Evolutionary conservation across 2,329 filamentous ascomycete species (phyloP).

Genomic region (Escovopsis sp.): DNA sequence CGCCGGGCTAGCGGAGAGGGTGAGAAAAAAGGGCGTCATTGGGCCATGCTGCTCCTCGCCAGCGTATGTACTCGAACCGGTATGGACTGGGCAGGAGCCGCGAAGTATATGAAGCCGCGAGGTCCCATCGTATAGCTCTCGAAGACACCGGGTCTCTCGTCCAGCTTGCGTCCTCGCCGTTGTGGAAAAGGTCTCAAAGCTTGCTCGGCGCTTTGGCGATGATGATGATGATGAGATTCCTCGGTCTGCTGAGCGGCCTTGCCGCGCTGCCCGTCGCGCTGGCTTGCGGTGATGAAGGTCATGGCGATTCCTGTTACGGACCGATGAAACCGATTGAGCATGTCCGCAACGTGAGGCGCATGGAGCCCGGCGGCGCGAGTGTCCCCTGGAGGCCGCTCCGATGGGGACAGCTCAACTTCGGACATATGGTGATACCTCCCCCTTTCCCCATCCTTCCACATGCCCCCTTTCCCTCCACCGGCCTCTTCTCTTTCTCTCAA

Average conservation of each 20-base stretch:
- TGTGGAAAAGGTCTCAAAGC: background rate
- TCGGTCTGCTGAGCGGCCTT: slow-evolving; percentile 5
- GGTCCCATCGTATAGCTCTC: too few relatives aligned
- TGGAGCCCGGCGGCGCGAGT: slow-evolving; percentile 29
- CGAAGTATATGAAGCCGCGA: too few relatives aligned
- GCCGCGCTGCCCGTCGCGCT: slow-evolving; percentile 8
- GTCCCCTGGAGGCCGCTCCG: slow-evolving; percentile 32
- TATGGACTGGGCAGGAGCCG: too few relatives aligned
- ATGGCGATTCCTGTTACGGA: slow-evolving; percentile 20
- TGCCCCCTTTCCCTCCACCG: too few relatives aligned
- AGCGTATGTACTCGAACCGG: too few relatives aligned
- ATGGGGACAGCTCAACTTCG: slow-evolving; percentile 48
- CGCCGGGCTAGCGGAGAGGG: too few relatives aligned
- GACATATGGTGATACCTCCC: slow-evolving; percentile 34
- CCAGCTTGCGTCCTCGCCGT: background rate
- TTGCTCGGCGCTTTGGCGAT: background rate
- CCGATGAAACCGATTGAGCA: slow-evolving; percentile 26
- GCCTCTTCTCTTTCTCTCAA: too few relatives aligned
- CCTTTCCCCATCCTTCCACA: background rate
- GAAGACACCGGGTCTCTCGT: too few relatives aligned
- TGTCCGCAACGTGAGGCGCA: slow-evolving; percentile 32
- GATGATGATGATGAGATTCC: slow-evolving; percentile 5
- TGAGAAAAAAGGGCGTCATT: too few relatives aligned
- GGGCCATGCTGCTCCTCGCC: too few relatives aligned
- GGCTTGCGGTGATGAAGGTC: slow-evolving; percentile 19